A percentile compares a stretch with the other conserved stretches of the same genome.
Evolutionary conservation across 768 basidiomycete genomes (phyloP).

Genomic region (Podaxis carcinomalis): DNA sequence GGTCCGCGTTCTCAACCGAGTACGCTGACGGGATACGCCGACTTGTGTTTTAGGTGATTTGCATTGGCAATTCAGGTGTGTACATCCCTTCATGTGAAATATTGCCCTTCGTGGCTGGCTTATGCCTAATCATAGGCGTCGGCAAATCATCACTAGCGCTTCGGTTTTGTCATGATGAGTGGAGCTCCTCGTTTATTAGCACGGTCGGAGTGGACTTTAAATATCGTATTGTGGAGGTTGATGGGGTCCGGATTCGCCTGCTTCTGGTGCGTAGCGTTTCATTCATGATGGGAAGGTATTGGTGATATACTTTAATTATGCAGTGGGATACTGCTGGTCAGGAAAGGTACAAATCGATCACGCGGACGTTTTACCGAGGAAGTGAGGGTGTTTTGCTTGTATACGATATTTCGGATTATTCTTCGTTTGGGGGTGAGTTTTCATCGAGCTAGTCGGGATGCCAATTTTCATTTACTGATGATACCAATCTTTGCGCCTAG

Average conservation of each 20-base stretch:
- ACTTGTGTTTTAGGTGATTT: neutral
- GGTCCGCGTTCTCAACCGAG: neutral
- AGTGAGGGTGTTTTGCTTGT: slow-evolving; percentile 6
- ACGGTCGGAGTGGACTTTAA: slow-evolving; percentile 5
- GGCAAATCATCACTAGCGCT: slow-evolving; percentile 5
- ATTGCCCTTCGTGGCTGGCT: neutral
- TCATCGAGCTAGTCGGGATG: neutral
- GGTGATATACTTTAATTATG: neutral
- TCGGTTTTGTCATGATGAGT: slow-evolving; percentile 8
- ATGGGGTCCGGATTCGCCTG: neutral
- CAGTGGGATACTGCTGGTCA: slow-evolving; percentile 11
- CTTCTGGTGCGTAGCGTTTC: neutral
- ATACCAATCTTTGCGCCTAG: neutral
- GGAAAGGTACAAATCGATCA: slow-evolving; percentile 3
- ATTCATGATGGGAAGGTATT: neutral
- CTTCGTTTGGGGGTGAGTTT: slow-evolving; percentile 1
- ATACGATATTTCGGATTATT: slow-evolving; percentile 3
- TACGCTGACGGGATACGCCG: neutral
- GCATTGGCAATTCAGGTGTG: slow-evolving; percentile 2
- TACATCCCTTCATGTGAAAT: neutral
- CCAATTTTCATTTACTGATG: neutral
- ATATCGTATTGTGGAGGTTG: slow-evolving; percentile 4
- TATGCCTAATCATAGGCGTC: neutral
- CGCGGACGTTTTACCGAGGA: slow-evolving; percentile 2
- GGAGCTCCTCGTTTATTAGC: slow-evolving; percentile 6